phyloP scores from a whole-genome alignment of 352 stramenopile genomes.

The Hyaloperonospora brassicae region DNA sequence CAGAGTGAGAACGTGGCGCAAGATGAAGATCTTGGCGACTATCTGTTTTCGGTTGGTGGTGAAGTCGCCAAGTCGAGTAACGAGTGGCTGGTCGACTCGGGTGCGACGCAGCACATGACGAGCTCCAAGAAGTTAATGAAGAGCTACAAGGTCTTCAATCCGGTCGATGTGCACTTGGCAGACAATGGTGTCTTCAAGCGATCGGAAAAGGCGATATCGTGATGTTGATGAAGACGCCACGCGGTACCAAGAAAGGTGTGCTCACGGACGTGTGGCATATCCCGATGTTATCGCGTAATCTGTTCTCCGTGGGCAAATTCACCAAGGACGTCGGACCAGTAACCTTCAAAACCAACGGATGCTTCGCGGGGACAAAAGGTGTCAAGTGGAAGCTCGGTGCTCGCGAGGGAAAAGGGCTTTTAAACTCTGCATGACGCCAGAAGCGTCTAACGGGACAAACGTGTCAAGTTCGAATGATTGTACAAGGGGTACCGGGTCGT shows the following conservation, averaged over 20 bases:
- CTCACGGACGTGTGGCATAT: slow-evolving; percentile 1
- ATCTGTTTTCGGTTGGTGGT: background rate
- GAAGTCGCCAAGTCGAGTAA: background rate
- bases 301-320: background rate
- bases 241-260: background rate
- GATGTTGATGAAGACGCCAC: too few relatives aligned
- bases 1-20: slow-evolving; percentile 7
- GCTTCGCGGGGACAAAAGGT: slow-evolving; percentile 1
- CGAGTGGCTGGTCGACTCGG: background rate
- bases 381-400: background rate
- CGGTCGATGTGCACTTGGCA: background rate
- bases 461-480: background rate
- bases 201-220: background rate
- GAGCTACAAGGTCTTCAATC: too few relatives aligned
- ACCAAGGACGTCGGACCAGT: background rate
- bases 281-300: slow-evolving; percentile 1
- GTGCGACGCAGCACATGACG: slow-evolving; percentile 12
- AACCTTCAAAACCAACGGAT: background rate
- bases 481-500: background rate
- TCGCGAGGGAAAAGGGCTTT: background rate
- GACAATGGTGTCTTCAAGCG: background rate
- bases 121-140: too few relatives aligned
- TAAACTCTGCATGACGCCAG: slow-evolving; percentile 1
- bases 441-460: background rate
- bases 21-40: too few relatives aligned